phyloP scores from a whole-genome alignment of 495 filamentous ascomycete genomes.

The Penicillium macrosclerotiorum region DNA sequence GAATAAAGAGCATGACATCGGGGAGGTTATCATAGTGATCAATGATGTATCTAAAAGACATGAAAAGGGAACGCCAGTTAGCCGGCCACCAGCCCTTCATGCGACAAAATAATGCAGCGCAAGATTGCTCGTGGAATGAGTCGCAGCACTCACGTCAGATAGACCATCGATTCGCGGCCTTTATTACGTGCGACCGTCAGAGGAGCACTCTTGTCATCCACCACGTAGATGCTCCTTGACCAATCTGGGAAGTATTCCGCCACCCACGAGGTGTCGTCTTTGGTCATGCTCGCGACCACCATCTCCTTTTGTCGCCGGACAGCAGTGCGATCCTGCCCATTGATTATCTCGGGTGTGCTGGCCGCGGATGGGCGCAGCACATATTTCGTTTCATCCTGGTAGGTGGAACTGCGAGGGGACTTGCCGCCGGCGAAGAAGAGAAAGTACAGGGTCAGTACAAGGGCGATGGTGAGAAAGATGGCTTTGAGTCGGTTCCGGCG shows the following conservation, averaged over 20 bases:
- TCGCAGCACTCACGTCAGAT: slow-evolving; percentile 59
- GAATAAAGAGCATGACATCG: slow-evolving; percentile 58
- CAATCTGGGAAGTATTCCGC: slow-evolving; percentile 46
- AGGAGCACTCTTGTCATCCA: slow-evolving; percentile 44
- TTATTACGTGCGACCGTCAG: slow-evolving; percentile 53
- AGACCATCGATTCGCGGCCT: slow-evolving; percentile 59
- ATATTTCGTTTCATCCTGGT: slow-evolving; percentile 18
- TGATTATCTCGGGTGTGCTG: slow-evolving; percentile 17
- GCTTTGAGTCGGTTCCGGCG: slow-evolving; percentile 43
- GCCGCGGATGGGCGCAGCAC: slow-evolving; percentile 18
- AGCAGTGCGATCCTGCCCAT: slow-evolving; percentile 29
- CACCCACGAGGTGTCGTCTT: slow-evolving; percentile 58
- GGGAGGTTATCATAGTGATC: slow-evolving; percentile 62
- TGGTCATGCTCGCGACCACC: slow-evolving; percentile 53
- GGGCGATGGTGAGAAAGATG: slow-evolving; percentile 40
- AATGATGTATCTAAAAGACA: slow-evolving; percentile 55
- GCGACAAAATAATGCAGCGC: too few relatives aligned
- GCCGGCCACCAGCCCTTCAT: too few relatives aligned
- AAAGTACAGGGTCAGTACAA: slow-evolving; percentile 40
- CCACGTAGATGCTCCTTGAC: slow-evolving; percentile 52
- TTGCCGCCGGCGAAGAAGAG: slow-evolving; percentile 36
- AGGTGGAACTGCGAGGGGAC: slow-evolving; percentile 10
- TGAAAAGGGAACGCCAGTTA: slow-evolving; percentile 2
- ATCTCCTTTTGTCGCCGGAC: slow-evolving; percentile 40
- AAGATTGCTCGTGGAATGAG: too few relatives aligned